Conservation (phyloP, 148 eudicot genomes). For the Diospyros kaki region DNA sequence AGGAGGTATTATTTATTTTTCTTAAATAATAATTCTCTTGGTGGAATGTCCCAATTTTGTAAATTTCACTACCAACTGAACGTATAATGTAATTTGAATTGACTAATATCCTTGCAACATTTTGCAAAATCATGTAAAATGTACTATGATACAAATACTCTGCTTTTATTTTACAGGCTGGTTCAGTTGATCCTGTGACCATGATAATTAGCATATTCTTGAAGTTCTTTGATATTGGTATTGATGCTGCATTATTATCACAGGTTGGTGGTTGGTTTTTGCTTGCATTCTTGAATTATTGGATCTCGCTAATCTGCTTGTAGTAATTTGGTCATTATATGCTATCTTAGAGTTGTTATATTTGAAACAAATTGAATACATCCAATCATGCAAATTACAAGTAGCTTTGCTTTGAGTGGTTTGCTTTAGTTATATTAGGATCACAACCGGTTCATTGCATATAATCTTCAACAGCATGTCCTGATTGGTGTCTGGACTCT, state of each 20-base stretch:
- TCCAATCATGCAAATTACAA: not conserved
- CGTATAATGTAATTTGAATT: conserved; percentile 1
- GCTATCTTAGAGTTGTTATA: not conserved
- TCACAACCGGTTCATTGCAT: not conserved
- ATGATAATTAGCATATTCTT: conserved; percentile 82
- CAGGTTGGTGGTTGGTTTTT: conserved; percentile 49
- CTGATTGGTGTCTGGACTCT: too few relatives aligned
- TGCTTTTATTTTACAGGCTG: conserved; percentile 56
- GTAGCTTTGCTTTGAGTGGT: too few relatives aligned
- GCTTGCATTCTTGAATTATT: conserved; percentile 2
- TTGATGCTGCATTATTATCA: conserved; percentile 76
- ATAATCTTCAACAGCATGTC: not conserved
- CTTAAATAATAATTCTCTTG: not conserved
- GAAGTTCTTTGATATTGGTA: conserved; percentile 91
- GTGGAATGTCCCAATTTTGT: not conserved
- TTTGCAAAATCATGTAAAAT: not conserved
- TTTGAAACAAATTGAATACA: not conserved
- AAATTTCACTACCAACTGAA: conserved; percentile 5
- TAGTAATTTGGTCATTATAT: not conserved
- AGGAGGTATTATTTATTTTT: conserved; percentile 49
- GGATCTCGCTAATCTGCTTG: not conserved
- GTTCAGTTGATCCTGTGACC: conserved; percentile 97
- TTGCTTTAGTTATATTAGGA: not conserved
- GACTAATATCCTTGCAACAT: conserved; percentile 4
- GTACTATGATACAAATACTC: not conserved